A percentile compares a stretch with the other conserved stretches of the same genome.
These are phyloP conservation scores for Hyphochytrium catenoides DNA, from an alignment of 352 stramenopile genomes.

Conservation along the genomic window DNA sequence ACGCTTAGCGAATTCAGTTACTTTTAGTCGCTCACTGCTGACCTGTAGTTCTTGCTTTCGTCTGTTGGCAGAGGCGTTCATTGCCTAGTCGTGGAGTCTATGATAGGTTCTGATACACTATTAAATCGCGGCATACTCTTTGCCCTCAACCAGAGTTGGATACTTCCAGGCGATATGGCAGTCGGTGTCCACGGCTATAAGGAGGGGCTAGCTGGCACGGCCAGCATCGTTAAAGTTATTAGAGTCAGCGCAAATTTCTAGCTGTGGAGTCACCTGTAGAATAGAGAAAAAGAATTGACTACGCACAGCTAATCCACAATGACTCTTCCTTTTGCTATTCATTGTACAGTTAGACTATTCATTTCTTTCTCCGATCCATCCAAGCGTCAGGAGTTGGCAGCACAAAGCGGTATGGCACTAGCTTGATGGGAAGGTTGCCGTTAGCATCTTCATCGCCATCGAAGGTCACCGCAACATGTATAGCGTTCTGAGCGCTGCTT, in stretches of 20 bases:
- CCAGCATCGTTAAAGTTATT: slow-evolving; percentile 71
- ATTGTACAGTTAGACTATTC: no score
- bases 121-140: slow-evolving; percentile 55
- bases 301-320: no score
- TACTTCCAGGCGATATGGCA: slow-evolving; percentile 51
- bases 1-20: slow-evolving; percentile 2
- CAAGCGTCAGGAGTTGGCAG: no score
- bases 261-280: no score
- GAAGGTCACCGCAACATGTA: no score
- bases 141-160: slow-evolving; percentile 46
- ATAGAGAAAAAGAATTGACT: no score
- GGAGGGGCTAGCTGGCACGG: slow-evolving; percentile 42
- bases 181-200: slow-evolving; percentile 67
- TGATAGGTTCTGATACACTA: slow-evolving; percentile 55
- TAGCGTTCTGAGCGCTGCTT: no score
- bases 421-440: no score
- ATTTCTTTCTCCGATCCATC: no score
- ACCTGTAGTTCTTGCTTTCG: background rate
- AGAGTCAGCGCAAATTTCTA: slow-evolving; percentile 31
- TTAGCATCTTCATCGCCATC: no score
- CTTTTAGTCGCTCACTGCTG: background rate
- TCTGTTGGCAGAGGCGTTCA: slow-evolving; percentile 44
- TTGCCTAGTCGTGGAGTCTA: slow-evolving; percentile 31
- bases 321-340: no score
- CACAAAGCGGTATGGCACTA: no score